Percentiles rank a stretch among this genome's conserved stretches.
Evolutionary conservation across 305 asterid species (phyloP).

Genomic region (Nicotiana rustica): DNA sequence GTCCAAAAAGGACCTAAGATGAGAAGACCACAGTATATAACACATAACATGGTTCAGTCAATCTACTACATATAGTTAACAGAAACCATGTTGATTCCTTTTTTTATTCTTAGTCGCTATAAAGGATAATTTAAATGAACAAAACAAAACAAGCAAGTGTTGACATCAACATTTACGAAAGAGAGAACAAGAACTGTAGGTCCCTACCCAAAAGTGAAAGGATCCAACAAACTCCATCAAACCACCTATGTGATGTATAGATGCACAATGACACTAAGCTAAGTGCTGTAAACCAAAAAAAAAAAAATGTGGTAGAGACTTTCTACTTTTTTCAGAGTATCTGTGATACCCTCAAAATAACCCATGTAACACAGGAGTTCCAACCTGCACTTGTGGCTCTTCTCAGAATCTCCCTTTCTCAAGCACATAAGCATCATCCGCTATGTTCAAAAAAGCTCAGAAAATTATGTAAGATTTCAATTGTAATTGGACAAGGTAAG

Average conservation of each 20-base stretch:
- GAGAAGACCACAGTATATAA: slow-evolving; percentile 16
- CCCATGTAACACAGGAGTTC: not conserved
- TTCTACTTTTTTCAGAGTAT: not conserved
- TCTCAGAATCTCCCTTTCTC: slow-evolving; percentile 3
- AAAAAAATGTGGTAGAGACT: not conserved
- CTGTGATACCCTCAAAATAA: not conserved
- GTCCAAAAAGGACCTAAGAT: slow-evolving; percentile 22
- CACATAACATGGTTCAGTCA: slow-evolving; percentile 24
- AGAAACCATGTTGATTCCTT: slow-evolving; percentile 6
- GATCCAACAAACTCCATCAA: not conserved
- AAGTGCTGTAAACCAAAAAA: not conserved
- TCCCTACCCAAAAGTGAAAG: not conserved
- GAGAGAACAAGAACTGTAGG: not conserved
- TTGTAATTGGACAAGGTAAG: not conserved
- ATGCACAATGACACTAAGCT: not conserved
- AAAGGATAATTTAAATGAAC: not conserved
- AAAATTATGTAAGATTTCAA: not conserved
- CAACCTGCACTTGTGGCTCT: not conserved
- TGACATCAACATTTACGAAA: not conserved
- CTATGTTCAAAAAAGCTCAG: not conserved
- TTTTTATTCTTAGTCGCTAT: not conserved
- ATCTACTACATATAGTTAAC: slow-evolving; percentile 9
- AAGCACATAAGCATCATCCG: not conserved
- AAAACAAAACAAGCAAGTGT: not conserved
- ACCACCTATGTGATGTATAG: not conserved